phyloP scores from a whole-genome alignment of 2,329 filamentous ascomycete species.

The Penicillium brasilianum region DNA sequence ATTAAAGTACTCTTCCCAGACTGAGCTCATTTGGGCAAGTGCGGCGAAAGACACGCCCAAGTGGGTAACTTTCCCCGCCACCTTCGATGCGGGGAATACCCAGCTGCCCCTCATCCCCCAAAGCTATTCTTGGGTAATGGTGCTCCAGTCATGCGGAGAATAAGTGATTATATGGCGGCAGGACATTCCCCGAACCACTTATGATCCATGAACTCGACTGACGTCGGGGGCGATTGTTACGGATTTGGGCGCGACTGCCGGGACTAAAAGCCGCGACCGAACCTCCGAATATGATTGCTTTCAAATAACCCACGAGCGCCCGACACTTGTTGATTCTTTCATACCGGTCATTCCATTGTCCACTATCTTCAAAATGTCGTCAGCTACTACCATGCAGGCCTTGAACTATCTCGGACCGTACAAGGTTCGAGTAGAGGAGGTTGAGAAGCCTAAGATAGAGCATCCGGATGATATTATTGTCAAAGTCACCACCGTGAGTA shows the following conservation, averaged over 20 bases:
- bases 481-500: constrained; percentile 66
- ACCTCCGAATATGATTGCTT: neutral
- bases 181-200: neutral
- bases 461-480: constrained; percentile 69
- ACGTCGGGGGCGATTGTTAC: neutral
- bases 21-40: neutral
- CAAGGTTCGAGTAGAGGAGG: constrained; percentile 66
- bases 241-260: neutral
- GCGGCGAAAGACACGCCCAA: neutral
- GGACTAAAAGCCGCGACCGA: neutral
- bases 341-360: neutral
- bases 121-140: neutral
- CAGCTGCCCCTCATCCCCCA: neutral
- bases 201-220: neutral
- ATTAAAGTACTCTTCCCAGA: neutral
- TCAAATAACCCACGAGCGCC: neutral
- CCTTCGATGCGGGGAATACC: neutral
- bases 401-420: constrained; percentile 67
- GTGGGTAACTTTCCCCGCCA: neutral
- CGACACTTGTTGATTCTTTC: neutral
- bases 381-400: constrained; percentile 60
- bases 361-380: neutral
- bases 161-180: neutral
- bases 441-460: constrained; percentile 62
- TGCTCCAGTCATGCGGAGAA: neutral